Percentiles rank a stretch among this genome's conserved stretches.
Conservation (phyloP, 2,329 filamentous ascomycete species). For the Calonectria crousiana region DNA sequence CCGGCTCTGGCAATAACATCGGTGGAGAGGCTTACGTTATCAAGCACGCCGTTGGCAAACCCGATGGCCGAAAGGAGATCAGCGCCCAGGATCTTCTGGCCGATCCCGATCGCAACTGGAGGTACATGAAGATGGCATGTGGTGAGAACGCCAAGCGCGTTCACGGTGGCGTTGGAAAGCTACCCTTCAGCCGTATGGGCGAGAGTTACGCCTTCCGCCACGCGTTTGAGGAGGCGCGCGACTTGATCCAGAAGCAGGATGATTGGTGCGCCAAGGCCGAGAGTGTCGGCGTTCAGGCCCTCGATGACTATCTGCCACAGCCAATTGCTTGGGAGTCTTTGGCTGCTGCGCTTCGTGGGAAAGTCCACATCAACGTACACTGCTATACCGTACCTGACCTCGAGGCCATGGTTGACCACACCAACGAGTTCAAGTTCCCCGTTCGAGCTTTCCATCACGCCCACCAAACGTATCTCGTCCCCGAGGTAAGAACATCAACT, state of each 20-base stretch:
- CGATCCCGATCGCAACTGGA: constrained; percentile 73
- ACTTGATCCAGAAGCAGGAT: constrained; percentile 70
- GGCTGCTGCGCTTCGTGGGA: constrained; percentile 72
- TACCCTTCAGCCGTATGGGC: constrained; percentile 72
- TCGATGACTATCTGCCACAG: constrained; percentile 70
- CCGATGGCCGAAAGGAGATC: constrained; percentile 71
- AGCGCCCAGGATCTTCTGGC: constrained; percentile 74
- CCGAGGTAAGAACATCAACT: constrained; percentile 62
- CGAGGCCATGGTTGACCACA: constrained; percentile 77
- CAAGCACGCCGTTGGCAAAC: constrained; percentile 73
- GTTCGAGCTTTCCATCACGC: constrained; percentile 78
- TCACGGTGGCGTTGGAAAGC: constrained; percentile 67
- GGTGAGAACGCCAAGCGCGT: constrained; percentile 76
- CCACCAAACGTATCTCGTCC: constrained; percentile 74
- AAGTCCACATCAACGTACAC: constrained; percentile 78
- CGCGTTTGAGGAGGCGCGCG: constrained; percentile 73
- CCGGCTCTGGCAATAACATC: constrained; percentile 80
- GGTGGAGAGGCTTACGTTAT: constrained; percentile 78
- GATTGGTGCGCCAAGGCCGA: constrained; percentile 75
- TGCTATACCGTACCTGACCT: constrained; percentile 79
- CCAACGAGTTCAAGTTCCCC: constrained; percentile 78
- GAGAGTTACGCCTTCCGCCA: constrained; percentile 78
- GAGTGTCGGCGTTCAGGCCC: constrained; percentile 59
- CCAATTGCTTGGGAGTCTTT: constrained; percentile 74
- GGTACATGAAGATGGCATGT: constrained; percentile 84